Evolutionary conservation across 805 yeast genomes (phyloP).

Genomic region (Monosporozyma siamensis): DNA sequence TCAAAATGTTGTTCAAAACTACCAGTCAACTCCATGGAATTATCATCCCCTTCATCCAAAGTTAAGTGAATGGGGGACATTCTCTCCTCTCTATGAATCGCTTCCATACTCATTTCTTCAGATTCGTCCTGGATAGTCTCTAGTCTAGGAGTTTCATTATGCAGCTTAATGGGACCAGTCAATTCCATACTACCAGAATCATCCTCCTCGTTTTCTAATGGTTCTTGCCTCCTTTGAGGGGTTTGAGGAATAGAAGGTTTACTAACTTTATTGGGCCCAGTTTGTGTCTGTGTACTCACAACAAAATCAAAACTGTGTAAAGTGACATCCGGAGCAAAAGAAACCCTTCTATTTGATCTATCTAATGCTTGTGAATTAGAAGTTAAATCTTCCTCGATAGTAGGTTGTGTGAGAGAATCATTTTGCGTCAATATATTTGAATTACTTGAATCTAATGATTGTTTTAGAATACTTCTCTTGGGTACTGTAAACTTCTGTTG

Average conservation of each 20-base stretch:
- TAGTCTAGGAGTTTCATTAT: neutral
- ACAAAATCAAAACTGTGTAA: conserved; percentile 45
- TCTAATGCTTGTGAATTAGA: neutral
- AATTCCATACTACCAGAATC: conserved; percentile 8
- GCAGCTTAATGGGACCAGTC: conserved; percentile 4
- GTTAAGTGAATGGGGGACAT: conserved; percentile 8
- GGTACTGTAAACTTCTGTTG: too few relatives aligned
- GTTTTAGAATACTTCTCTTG: conserved; percentile 10
- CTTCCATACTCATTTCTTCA: conserved; percentile 2
- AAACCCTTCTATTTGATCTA: conserved; percentile 42
- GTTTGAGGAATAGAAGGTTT: too few relatives aligned
- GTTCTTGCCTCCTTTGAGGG: too few relatives aligned
- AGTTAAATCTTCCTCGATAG: neutral
- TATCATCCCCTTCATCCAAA: neutral
- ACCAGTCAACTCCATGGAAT: conserved; percentile 12
- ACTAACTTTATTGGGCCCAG: neutral
- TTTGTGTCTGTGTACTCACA: conserved; percentile 13
- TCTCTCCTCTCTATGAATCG: conserved; percentile 5
- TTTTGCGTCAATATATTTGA: neutral
- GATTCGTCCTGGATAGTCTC: neutral
- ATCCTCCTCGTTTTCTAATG: neutral
- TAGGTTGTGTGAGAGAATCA: neutral
- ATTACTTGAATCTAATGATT: conserved; percentile 2
- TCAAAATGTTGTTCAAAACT: neutral
- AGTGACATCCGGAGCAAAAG: conserved; percentile 70